phyloP scores from a whole-genome alignment of 1,139 yeast genomes.

The Debaryomyces psychrophilus region DNA sequence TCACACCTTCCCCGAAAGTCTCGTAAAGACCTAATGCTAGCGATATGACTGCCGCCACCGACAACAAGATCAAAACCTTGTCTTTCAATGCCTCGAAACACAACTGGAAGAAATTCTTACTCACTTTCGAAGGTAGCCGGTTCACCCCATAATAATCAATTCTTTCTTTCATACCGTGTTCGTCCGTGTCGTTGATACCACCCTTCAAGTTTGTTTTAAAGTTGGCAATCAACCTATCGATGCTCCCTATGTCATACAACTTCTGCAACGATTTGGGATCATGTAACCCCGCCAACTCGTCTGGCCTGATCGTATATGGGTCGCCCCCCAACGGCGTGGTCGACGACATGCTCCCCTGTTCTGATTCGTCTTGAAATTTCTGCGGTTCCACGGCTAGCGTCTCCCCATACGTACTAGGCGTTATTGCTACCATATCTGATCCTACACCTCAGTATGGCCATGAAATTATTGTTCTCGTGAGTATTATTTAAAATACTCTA shows the following conservation, averaged over 20 bases:
- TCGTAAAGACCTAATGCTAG: conserved; percentile 90
- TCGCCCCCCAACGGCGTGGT: conserved; percentile 7
- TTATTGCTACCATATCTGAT: neutral
- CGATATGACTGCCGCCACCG: conserved; percentile 86
- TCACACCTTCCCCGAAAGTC: conserved; percentile 82
- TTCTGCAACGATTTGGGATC: conserved; percentile 55
- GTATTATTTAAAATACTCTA: neutral
- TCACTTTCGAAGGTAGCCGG: conserved; percentile 65
- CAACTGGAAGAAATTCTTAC: conserved; percentile 67
- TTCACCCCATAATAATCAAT: conserved; percentile 63
- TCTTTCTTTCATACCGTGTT: conserved; percentile 38
- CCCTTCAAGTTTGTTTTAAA: conserved; percentile 42
- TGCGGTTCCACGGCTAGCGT: conserved; percentile 1
- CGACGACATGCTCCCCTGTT: conserved; percentile 6
- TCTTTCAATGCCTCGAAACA: conserved; percentile 89
- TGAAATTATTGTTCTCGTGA: neutral
- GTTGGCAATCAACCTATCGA: conserved; percentile 27
- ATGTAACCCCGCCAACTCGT: conserved; percentile 45
- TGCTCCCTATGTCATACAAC: conserved; percentile 48
- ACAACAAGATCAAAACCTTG: conserved; percentile 80
- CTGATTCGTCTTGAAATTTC: conserved; percentile 8
- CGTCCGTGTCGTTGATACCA: conserved; percentile 48
- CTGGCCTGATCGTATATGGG: conserved; percentile 21
- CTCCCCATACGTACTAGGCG: neutral
- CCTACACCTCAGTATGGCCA: neutral